Percentiles rank a stretch among this genome's conserved stretches.
These are phyloP conservation scores for Daldinia eschscholtzii DNA, from an alignment of 2,329 filamentous ascomycete genomes.

Conservation along the genomic window DNA sequence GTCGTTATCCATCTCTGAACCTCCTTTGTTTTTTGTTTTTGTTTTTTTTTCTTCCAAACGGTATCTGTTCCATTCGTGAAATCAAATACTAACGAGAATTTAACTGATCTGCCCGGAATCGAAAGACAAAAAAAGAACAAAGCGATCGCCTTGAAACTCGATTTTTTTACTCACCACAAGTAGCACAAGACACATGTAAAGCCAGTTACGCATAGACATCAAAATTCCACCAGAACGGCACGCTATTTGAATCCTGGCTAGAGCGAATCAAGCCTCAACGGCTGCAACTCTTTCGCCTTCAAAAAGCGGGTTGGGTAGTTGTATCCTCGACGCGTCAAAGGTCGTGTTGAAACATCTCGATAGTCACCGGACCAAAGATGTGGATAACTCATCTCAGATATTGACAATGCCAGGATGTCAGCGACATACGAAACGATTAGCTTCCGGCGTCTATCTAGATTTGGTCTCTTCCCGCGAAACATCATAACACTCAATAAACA, in stretches of 20 bases:
- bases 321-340: slow-evolving; percentile 9
- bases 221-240: slow-evolving; percentile 25
- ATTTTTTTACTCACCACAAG: not conserved
- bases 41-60: no score
- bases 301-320: slow-evolving; percentile 5
- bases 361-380: slow-evolving; percentile 19
- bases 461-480: not conserved
- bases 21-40: no score
- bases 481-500: not conserved
- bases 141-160: not conserved
- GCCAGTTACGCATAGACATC: slow-evolving; percentile 39
- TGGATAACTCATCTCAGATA: slow-evolving; percentile 28
- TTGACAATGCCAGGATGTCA: slow-evolving; percentile 13
- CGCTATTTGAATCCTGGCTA: slow-evolving; percentile 21
- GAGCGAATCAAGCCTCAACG: slow-evolving; percentile 10
- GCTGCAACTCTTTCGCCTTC: slow-evolving; percentile 21
- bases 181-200: slow-evolving; percentile 35
- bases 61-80: not conserved
- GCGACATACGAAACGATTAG: slow-evolving; percentile 33
- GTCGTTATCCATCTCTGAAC: slow-evolving; percentile 8
- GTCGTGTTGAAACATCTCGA: slow-evolving; percentile 26
- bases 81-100: not conserved
- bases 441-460: not conserved
- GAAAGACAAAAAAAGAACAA: not conserved
- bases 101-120: not conserved